Evolutionary conservation across 768 basidiomycete species (phyloP), one percentile per base, ranked within the genome.

Genomic region (Russula sp.): DNA sequence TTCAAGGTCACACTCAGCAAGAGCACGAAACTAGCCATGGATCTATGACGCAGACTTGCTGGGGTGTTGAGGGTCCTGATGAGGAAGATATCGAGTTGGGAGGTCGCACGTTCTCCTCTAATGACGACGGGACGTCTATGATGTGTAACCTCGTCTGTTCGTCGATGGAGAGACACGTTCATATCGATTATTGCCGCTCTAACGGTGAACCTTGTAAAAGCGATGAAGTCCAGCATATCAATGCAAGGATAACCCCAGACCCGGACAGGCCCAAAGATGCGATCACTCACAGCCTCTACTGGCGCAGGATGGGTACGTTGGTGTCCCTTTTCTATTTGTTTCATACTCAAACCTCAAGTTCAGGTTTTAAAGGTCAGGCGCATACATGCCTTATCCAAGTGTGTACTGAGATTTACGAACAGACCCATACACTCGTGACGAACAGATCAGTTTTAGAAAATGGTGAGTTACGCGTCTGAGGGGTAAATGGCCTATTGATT

Each of bases 21-120:
- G 82, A 84, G 49, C 85, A 86, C 45, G 83, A 85, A 55, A 87
- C 85, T 0, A 76, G 76, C 9, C 85, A 86, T 54, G 86, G 85
- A 7, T 84, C 83, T 2, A 86, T 86, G 84, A 80, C 83, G 0
- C 77, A 74, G 57, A 80, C 82, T 1, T 74, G 76, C 42, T 87
- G 85, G 85, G 74, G 79, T 0, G 68, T 85, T 2, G 83, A 85
- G 52, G 83, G 81, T 1, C 77, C 78, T 1, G 80, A 83, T 18
- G 81, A 77, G 11, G 75, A 75, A 2, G 70, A 73, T 1, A 57
- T 85, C 0, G 86, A 86, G 65, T 73, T 85, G 4, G 77, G 80
- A 58, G 84, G 85, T 4, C 78, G 78, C 59, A 80, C 77, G 61
- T 86, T 83, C 68, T 80, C 77, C 18, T 64, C 78, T 0, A 76